Evolutionary conservation across 495 filamentous ascomycete genomes (phyloP).

Genomic region (Apodospora peruviana): DNA sequence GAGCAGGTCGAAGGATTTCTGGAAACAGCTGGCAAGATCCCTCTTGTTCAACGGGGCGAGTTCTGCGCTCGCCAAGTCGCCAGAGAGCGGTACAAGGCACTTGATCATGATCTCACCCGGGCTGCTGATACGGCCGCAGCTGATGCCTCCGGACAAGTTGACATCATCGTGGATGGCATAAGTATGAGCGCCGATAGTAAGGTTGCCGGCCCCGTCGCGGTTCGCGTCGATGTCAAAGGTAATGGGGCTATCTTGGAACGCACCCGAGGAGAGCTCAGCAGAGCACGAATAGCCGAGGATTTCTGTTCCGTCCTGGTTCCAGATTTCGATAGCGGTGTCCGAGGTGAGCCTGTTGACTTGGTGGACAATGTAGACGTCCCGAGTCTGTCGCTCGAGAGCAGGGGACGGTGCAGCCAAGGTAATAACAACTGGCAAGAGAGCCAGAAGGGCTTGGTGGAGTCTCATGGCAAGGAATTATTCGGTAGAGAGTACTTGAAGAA

Average conservation of each 20-base stretch:
- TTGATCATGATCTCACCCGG: not conserved
- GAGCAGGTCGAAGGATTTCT: not conserved
- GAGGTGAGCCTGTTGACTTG: slow-evolving; percentile 4
- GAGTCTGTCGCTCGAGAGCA: not conserved
- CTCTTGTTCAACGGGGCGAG: not conserved
- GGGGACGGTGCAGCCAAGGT: not conserved
- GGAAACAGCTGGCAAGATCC: not conserved
- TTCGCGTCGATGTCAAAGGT: not conserved
- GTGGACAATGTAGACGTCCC: not conserved
- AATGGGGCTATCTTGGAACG: not conserved
- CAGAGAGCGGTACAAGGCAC: not conserved
- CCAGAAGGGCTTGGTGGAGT: not conserved
- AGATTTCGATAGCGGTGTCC: slow-evolving; percentile 3
- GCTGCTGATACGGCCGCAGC: not conserved
- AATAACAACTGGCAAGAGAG: not conserved
- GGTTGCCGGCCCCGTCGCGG: not conserved
- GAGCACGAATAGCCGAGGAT: not conserved
- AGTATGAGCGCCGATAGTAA: not conserved
- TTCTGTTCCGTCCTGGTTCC: not conserved
- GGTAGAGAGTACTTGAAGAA: too few species aligned
- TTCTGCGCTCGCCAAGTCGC: too few species aligned
- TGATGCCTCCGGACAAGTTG: not conserved
- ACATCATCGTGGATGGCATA: not conserved
- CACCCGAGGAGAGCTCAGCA: not conserved
- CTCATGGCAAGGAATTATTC: too few species aligned